Evolutionary conservation across 768 basidiomycete species (phyloP).

Genomic region (Melanogaster broomeanus): DNA sequence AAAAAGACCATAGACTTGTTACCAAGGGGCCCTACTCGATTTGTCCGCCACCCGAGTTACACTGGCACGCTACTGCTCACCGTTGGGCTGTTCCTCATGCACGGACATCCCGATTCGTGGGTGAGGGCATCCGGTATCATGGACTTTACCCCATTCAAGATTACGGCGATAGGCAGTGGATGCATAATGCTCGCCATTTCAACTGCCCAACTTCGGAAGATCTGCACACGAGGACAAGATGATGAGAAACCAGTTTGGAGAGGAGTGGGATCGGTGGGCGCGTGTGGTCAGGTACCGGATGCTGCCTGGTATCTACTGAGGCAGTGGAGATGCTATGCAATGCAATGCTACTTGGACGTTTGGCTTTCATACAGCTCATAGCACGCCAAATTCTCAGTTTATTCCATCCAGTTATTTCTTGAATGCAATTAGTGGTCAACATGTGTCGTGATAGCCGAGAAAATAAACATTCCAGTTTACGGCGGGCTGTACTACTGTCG

Average conservation of each 20-base stretch:
- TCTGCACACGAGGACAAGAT: constrained; percentile 28
- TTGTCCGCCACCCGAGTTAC: constrained; percentile 47
- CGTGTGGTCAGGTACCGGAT: constrained; percentile 29
- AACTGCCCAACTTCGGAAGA: not conserved
- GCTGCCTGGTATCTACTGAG: constrained; percentile 33
- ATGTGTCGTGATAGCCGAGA: too few relatives aligned
- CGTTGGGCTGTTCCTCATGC: constrained; percentile 1
- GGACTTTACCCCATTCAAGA: not conserved
- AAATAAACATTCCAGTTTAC: too few relatives aligned
- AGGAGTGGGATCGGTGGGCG: constrained; percentile 37
- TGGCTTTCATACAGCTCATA: too few relatives aligned
- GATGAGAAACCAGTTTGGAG: constrained; percentile 29
- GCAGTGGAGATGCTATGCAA: too few relatives aligned
- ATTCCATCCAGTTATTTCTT: too few relatives aligned
- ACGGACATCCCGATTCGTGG: constrained; percentile 6
- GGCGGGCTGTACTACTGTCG: too few relatives aligned
- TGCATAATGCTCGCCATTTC: not conserved
- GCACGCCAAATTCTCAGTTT: too few relatives aligned
- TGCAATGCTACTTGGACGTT: too few relatives aligned
- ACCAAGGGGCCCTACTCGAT: constrained; percentile 46
- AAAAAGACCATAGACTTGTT: constrained; percentile 41
- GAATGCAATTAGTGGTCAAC: too few relatives aligned
- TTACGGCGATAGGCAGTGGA: not conserved
- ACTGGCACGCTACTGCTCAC: constrained; percentile 26
- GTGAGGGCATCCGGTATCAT: not conserved